Percentiles rank a stretch among this genome's conserved stretches.
These are phyloP conservation scores for Starmerella gropengiesseri DNA, from an alignment of 805 yeast genomes.

Conservation along the genomic window DNA sequence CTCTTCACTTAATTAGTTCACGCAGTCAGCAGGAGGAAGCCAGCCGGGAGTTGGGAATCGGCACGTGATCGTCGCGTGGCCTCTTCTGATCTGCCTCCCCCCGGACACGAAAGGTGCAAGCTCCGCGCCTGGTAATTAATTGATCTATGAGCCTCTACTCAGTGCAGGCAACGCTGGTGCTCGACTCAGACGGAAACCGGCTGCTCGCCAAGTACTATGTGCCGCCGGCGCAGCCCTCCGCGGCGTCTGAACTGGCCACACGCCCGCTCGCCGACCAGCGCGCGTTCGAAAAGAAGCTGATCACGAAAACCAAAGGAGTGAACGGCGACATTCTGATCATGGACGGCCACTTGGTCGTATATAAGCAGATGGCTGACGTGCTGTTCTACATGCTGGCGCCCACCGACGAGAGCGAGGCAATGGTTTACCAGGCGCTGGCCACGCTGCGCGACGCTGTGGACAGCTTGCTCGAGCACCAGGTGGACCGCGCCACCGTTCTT, in stretches of 20 bases:
- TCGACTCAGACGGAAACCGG: conserved; percentile 73
- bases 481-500: conserved; percentile 68
- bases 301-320: conserved; percentile 66
- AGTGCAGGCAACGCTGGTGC: conserved; percentile 64
- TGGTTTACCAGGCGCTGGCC: conserved; percentile 61
- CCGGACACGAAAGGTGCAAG: no score
- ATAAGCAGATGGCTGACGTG: conserved; percentile 73
- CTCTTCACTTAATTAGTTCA: background rate
- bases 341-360: conserved; percentile 72
- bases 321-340: conserved; percentile 70
- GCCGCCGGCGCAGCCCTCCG: conserved; percentile 41
- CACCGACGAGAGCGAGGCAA: conserved; percentile 73
- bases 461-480: conserved; percentile 51
- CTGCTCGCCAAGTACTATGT: conserved; percentile 76
- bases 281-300: conserved; percentile 63
- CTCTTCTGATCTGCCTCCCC: no score
- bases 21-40: no score
- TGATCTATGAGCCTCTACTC: conserved; percentile 52
- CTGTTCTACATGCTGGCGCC: conserved; percentile 61
- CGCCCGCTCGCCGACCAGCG: conserved; percentile 51
- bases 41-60: no score
- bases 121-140: no score
- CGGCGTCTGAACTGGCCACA: conserved; percentile 30
- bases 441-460: conserved; percentile 77
- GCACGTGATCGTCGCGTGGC: background rate